Base-by-base conservation (phyloP, 2,329 filamentous ascomycete species). In the Coniochaeta ligniaria region DNA sequence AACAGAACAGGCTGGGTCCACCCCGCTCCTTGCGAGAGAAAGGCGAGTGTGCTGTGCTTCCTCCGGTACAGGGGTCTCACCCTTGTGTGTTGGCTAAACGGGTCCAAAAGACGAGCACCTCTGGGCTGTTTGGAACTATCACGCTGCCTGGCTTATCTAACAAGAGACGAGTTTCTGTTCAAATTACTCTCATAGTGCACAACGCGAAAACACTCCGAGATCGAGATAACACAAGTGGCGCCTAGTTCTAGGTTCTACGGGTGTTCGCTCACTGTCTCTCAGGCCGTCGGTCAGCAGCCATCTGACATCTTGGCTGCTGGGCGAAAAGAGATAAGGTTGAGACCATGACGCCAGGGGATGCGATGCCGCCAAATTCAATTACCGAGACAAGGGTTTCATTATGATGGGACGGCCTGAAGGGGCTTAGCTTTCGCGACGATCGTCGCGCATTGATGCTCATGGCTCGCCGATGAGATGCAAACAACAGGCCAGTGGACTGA, bases 281-380 rank as follows among this genome's bases (percentile, higher is more conserved):
- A 47, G 43, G 43, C 43, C 12, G 43, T 24, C 43, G 11, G 6
- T 41, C 38, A 41, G 38, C 38, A n/a, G 35, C 20, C 43, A 24
- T 47, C 43, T 26, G 20, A 47, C 20, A 31, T 16, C 26, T 28
- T 28, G 47, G 28, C 43, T 52, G 47, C 3, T 52, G 47, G 31
- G 47, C 47, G 47, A 52, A 52, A 52, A 52, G 47, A 52, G 47
- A 52, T 52, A 52, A 52, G 47, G 47, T 52, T 52, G 47, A 52
- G 47, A 52, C 24, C 11, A 47, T 50, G 45, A 50, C 45, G 45
- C 45, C 45, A 50, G 45, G 45, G 45, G 45, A 50, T 26, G 45
- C 17, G 45, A 50, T 52, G 9, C 47, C 47, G 47, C 47, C 47
- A 52, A 31, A 28, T 28, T 52, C 47, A 52, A 52, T 52, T 52